Evolutionary conservation across 2,329 filamentous ascomycete genomes (phyloP).

Genomic region (Aspergillus sp.): DNA sequence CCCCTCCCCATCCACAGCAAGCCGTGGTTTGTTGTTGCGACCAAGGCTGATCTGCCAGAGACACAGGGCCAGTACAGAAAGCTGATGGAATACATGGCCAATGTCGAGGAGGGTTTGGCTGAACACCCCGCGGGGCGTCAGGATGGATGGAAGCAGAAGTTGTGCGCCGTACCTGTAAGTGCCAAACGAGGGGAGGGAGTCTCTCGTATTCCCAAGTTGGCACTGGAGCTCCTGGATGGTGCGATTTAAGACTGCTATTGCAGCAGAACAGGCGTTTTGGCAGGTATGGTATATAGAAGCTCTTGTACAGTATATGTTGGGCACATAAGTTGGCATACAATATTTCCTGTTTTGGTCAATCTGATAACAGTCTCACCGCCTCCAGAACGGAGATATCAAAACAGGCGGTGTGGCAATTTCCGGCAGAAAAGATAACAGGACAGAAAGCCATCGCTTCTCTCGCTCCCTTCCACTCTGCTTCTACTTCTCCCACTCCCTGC

Average conservation of each 20-base stretch:
- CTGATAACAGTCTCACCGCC: neutral
- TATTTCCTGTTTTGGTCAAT: neutral
- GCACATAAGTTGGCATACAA: neutral
- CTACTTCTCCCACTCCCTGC: slow-evolving; percentile 3
- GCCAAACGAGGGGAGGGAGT: slow-evolving; percentile 82
- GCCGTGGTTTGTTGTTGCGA: slow-evolving; percentile 93
- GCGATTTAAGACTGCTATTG: slow-evolving; percentile 1
- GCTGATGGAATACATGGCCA: slow-evolving; percentile 61
- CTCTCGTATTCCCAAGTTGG: slow-evolving; percentile 40
- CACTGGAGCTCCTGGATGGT: slow-evolving; percentile 34
- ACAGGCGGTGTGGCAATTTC: slow-evolving; percentile 6
- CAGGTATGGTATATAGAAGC: neutral
- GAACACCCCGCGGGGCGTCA: slow-evolving; percentile 66
- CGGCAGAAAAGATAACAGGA: neutral
- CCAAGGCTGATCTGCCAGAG: slow-evolving; percentile 74
- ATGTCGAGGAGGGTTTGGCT: slow-evolving; percentile 52
- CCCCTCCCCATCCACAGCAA: slow-evolving; percentile 76
- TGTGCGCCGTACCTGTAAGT: slow-evolving; percentile 71
- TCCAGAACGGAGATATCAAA: too few species aligned
- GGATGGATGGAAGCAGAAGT: slow-evolving; percentile 50
- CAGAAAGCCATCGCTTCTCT: neutral
- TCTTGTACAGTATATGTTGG: neutral
- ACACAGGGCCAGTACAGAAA: slow-evolving; percentile 68
- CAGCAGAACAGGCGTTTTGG: slow-evolving; percentile 1
- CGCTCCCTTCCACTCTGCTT: neutral